Evolutionary conservation across 257 asterid species (phyloP).

Genomic region (Solanum chaucha): DNA sequence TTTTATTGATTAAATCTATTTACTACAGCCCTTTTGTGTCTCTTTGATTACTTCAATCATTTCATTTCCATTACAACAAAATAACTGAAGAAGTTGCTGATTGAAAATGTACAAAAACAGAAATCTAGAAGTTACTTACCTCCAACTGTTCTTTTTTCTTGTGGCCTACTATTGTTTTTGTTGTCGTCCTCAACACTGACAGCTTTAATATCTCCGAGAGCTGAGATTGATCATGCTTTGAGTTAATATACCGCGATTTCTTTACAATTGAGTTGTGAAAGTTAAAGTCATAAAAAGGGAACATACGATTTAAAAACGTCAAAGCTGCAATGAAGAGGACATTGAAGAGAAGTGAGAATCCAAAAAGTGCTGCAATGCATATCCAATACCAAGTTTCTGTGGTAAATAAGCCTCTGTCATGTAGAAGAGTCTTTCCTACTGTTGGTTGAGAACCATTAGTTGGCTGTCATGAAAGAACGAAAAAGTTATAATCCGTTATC

Average conservation of each 20-base stretch:
- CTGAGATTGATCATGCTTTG: constrained; percentile 20
- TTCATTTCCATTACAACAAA: background rate
- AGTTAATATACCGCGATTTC: background rate
- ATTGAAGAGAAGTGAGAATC: constrained; percentile 63
- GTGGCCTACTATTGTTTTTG: constrained; percentile 13
- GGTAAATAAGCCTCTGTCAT: constrained; percentile 54
- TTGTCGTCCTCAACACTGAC: constrained; percentile 27
- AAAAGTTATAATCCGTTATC: background rate
- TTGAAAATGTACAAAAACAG: background rate
- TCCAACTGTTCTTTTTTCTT: constrained; percentile 9
- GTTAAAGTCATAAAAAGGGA: background rate
- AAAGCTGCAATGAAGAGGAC: constrained; percentile 55
- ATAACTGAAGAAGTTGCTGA: background rate
- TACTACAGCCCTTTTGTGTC: background rate
- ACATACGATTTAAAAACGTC: constrained; percentile 70
- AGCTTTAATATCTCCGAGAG: constrained; percentile 59
- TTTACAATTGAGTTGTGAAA: background rate
- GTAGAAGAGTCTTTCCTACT: constrained; percentile 71
- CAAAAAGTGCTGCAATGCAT: constrained; percentile 55
- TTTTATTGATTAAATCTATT: background rate
- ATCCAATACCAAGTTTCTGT: constrained; percentile 70
- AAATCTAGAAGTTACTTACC: constrained; percentile 26
- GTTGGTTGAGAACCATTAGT: constrained; percentile 47
- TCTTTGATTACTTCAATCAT: background rate
- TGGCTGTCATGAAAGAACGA: constrained; percentile 21